phyloP scores from a whole-genome alignment of 1,284 basidiomycete genomes.

The Hypsizygus ulmarius region DNA sequence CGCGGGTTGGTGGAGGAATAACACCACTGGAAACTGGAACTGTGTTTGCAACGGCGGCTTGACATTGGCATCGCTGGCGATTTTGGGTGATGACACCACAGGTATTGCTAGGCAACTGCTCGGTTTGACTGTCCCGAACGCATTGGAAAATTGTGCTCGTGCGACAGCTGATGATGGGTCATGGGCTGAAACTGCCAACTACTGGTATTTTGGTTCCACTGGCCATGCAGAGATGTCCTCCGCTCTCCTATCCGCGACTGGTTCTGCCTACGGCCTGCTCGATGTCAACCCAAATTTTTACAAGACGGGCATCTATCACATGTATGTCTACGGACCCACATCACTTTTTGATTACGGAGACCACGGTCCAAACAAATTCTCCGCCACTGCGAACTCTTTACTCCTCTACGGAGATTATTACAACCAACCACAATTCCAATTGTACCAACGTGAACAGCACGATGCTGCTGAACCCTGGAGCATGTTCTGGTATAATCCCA shows the following conservation, averaged over 20 bases:
- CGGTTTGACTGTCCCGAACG: conserved; percentile 68
- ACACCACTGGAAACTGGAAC: conserved; percentile 89
- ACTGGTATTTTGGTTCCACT: conserved; percentile 95
- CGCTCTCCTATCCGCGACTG: conserved; percentile 82
- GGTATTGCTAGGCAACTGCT: conserved; percentile 72
- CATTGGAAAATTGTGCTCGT: conserved; percentile 75
- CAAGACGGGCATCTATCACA: conserved; percentile 86
- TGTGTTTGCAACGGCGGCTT: conserved; percentile 95
- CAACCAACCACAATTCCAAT: conserved; percentile 69
- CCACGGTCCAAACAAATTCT: conserved; percentile 94
- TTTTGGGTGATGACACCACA: conserved; percentile 82
- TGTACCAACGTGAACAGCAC: conserved; percentile 91
- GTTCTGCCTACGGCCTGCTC: conserved; percentile 78
- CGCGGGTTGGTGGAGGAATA: conserved; percentile 60
- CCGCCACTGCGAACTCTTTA: conserved; percentile 76
- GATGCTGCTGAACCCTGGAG: conserved; percentile 91
- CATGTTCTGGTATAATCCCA: conserved; percentile 98
- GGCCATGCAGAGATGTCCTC: conserved; percentile 91
- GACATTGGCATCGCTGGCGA: conserved; percentile 87
- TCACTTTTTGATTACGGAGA: conserved; percentile 93
- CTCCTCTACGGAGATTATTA: conserved; percentile 71
- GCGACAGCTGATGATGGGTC: conserved; percentile 76
- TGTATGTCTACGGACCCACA: conserved; percentile 83
- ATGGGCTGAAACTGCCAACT: conserved; percentile 95
- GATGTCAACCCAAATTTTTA: conserved; percentile 67